Evolutionary conservation across 169 alveolate species (phyloP).

Genomic region (Eimeria maxima): DNA sequence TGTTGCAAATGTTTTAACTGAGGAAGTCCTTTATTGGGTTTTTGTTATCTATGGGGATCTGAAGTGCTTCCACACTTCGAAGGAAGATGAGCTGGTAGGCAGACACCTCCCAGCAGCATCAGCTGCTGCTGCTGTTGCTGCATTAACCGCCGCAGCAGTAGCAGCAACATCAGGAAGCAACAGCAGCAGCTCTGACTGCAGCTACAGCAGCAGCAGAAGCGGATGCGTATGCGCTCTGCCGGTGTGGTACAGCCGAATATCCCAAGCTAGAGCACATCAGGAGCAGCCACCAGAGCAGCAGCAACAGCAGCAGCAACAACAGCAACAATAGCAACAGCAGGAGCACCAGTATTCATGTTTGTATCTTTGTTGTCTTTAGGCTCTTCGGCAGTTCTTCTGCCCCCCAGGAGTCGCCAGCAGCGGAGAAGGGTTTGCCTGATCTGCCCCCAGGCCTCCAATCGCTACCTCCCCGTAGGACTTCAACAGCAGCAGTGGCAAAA

Average conservation of each 20-base stretch:
- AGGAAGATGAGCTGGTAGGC: constrained; percentile 53
- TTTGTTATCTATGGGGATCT: neutral
- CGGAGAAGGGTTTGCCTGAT: constrained; percentile 16
- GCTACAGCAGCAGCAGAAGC: no score
- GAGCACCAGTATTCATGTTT: neutral
- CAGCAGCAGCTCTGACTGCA: neutral
- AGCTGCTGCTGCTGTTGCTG: constrained; percentile 6
- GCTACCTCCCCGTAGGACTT: constrained; percentile 22
- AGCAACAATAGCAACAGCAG: neutral
- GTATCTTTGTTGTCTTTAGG: constrained; percentile 3
- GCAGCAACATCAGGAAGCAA: neutral
- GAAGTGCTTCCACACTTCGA: neutral
- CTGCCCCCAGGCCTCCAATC: constrained; percentile 49
- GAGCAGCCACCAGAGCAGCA: neutral
- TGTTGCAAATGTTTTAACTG: neutral
- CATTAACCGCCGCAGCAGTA: neutral
- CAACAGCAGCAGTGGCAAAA: neutral
- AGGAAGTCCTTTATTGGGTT: neutral
- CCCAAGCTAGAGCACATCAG: no score
- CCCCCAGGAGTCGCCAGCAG: constrained; percentile 5
- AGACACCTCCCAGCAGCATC: neutral
- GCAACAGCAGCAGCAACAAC: neutral
- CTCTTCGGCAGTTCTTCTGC: constrained; percentile 54
- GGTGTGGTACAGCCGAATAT: no score
- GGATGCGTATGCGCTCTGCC: no score